Percentiles rank a stretch among this genome's conserved stretches.
Evolutionary conservation across 2,329 filamentous ascomycete species (phyloP).

Genomic region (Claviceps maximensis): DNA sequence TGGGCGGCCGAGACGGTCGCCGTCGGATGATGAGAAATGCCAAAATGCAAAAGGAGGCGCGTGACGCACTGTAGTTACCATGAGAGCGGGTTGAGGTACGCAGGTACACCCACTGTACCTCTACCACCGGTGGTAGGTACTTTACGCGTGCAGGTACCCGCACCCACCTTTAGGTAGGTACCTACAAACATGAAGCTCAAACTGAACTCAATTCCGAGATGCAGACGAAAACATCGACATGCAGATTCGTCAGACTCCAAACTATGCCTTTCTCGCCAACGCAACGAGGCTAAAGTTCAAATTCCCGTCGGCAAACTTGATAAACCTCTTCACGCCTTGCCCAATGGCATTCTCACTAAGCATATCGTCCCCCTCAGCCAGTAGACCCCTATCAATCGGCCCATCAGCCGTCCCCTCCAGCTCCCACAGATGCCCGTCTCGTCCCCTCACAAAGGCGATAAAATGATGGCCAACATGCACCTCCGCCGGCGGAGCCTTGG

Average conservation of each 20-base stretch:
- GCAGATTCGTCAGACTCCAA: too few relatives aligned
- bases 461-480: constrained; percentile 60
- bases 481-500: constrained; percentile 46
- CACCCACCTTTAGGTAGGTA: not conserved
- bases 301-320: constrained; percentile 23
- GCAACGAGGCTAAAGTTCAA: constrained; percentile 27
- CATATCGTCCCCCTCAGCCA: constrained; percentile 45
- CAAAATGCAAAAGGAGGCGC: not conserved
- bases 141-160: too few relatives aligned
- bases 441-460: constrained; percentile 63
- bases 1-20: not conserved
- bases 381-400: constrained; percentile 50
- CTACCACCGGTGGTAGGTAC: too few relatives aligned
- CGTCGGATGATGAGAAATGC: not conserved
- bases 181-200: not conserved
- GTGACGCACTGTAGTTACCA: not conserved
- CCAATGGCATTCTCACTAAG: constrained; percentile 56
- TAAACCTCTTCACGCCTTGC: constrained; percentile 35
- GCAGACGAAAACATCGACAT: not conserved
- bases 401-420: constrained; percentile 64
- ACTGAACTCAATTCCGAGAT: not conserved
- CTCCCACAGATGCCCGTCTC: constrained; percentile 59
- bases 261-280: constrained; percentile 13
- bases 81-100: not conserved
- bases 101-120: too few relatives aligned